Evolutionary conservation across 2,329 filamentous ascomycete genomes (phyloP).

Genomic region (Gliomastix tumulicola): DNA sequence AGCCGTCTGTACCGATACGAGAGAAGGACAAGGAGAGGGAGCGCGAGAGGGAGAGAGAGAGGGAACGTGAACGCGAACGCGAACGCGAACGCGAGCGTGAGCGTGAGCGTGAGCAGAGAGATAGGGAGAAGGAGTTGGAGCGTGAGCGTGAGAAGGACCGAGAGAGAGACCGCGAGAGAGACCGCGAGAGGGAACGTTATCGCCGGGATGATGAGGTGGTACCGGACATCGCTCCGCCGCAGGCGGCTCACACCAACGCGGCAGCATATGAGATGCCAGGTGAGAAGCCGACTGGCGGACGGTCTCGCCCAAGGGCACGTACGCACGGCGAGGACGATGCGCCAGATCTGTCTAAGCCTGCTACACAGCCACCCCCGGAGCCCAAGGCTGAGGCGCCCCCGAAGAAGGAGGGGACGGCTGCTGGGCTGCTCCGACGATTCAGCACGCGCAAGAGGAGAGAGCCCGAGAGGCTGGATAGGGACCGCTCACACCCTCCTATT

Average conservation of each 20-base stretch:
- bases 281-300: slow-evolving; percentile 77
- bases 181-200: slow-evolving; percentile 7
- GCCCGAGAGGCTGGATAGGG: slow-evolving; percentile 53
- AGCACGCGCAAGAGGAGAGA: slow-evolving; percentile 76
- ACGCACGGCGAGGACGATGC: slow-evolving; percentile 95
- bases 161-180: slow-evolving; percentile 5
- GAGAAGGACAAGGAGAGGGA: slow-evolving; percentile 21
- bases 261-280: slow-evolving; percentile 82
- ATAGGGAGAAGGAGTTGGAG: slow-evolving; percentile 21
- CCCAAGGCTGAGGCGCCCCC: slow-evolving; percentile 52
- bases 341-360: slow-evolving; percentile 44
- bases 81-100: slow-evolving; percentile 15
- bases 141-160: slow-evolving; percentile 12
- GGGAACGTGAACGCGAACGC: slow-evolving; percentile 2
- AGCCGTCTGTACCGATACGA: slow-evolving; percentile 33
- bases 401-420: slow-evolving; percentile 84
- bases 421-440: slow-evolving; percentile 77
- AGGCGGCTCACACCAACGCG: slow-evolving; percentile 83
- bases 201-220: slow-evolving; percentile 40
- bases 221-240: slow-evolving; percentile 72
- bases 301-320: slow-evolving; percentile 76
- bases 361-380: slow-evolving; percentile 32
- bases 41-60: slow-evolving; percentile 9
- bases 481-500: slow-evolving; percentile 62
- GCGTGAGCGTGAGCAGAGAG: too few relatives aligned